These are phyloP conservation scores for Plenodomus lindquistii DNA, from an alignment of 2,329 filamentous ascomycete genomes.

Conservation along the genomic window DNA sequence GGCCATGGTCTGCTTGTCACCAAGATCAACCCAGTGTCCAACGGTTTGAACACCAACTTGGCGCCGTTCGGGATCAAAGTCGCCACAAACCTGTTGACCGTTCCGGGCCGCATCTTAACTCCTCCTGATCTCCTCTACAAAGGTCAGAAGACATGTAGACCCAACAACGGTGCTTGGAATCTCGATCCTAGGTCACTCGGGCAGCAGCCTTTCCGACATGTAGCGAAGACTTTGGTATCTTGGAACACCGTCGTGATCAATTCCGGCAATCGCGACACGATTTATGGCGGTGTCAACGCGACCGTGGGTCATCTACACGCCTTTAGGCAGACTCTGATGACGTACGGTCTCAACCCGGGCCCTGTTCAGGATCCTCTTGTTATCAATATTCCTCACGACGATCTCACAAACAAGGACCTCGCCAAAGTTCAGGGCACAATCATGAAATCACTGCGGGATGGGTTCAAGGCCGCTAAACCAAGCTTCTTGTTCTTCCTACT, in stretches of 20 bases:
- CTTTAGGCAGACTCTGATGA: conserved; percentile 22
- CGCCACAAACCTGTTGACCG: conserved; percentile 66
- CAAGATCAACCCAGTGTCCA: conserved; percentile 24
- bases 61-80: conserved; percentile 66
- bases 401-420: conserved; percentile 35
- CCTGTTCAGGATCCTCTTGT: conserved; percentile 13
- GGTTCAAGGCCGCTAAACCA: conserved; percentile 37
- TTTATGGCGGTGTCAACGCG: conserved; percentile 20
- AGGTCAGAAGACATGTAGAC: conserved; percentile 31
- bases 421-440: conserved; percentile 63
- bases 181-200: conserved; percentile 49
- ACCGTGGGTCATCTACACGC: conserved; percentile 10
- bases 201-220: conserved; percentile 27
- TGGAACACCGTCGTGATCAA: conserved; percentile 40
- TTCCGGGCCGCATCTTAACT: conserved; percentile 69
- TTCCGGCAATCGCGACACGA: conserved; percentile 17
- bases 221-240: conserved; percentile 17
- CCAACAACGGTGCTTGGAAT: conserved; percentile 69
- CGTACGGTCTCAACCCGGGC: conserved; percentile 28
- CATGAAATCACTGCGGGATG: conserved; percentile 53
- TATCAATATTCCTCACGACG: conserved; percentile 9
- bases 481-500: conserved; percentile 38
- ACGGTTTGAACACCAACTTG: conserved; percentile 27
- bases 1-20: conserved; percentile 29
- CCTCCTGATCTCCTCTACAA: conserved; percentile 66